Percentiles rank a stretch among this genome's conserved stretches.
Evolutionary conservation across 495 filamentous ascomycete species (phyloP).

Genomic region (Daldinia childiae): DNA sequence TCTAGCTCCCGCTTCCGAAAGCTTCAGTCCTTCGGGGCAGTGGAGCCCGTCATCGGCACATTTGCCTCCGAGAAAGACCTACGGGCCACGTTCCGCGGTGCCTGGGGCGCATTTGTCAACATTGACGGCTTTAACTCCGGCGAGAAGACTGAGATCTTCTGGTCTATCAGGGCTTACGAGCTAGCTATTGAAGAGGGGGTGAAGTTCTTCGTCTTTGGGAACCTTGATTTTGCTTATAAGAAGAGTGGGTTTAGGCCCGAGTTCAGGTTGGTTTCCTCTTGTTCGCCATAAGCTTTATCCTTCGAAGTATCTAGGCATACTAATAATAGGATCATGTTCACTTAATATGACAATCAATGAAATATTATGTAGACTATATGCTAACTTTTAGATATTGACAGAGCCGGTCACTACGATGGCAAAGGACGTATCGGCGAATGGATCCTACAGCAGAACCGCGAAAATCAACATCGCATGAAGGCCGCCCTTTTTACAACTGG

Average conservation of each 20-base stretch:
- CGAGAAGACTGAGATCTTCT: slow-evolving; percentile 64
- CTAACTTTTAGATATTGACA: background rate
- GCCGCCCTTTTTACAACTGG: slow-evolving; percentile 62
- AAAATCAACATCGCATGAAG: slow-evolving; percentile 52
- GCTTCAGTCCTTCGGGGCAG: slow-evolving; percentile 49
- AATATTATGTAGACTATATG: background rate
- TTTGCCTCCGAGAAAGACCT: slow-evolving; percentile 58
- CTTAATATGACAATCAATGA: no score
- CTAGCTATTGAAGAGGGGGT: slow-evolving; percentile 61
- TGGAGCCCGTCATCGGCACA: slow-evolving; percentile 57
- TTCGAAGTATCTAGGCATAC: background rate
- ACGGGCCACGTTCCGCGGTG: slow-evolving; percentile 53
- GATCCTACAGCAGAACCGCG: slow-evolving; percentile 54
- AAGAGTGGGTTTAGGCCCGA: slow-evolving; percentile 56
- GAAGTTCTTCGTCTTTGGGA: slow-evolving; percentile 63
- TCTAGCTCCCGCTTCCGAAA: slow-evolving; percentile 51
- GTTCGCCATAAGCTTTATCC: background rate
- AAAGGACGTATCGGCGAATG: slow-evolving; percentile 65
- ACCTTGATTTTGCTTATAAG: slow-evolving; percentile 59
- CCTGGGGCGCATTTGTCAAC: slow-evolving; percentile 64
- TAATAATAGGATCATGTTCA: no score
- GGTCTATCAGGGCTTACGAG: slow-evolving; percentile 65
- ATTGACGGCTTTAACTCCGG: slow-evolving; percentile 64
- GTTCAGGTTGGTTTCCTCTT: slow-evolving; percentile 44
- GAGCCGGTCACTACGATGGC: slow-evolving; percentile 61